phyloP scores from a whole-genome alignment of 2,329 filamentous ascomycete genomes.

The Ophiostoma ips region DNA sequence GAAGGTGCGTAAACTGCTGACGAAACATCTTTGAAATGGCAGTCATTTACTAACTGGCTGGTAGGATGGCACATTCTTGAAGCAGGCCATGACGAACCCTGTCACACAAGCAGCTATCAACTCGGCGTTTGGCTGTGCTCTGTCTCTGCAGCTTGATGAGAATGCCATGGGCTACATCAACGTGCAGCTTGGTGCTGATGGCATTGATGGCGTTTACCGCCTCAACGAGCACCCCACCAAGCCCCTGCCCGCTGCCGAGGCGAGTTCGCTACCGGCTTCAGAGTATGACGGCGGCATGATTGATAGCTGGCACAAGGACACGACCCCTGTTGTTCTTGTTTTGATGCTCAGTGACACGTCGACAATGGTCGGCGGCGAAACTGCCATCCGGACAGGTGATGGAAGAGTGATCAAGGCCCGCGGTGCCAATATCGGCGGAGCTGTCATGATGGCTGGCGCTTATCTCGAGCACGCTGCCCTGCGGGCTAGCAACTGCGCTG shows the following conservation, averaged over 20 bases:
- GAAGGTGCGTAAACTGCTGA: neutral
- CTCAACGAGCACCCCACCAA: conserved; percentile 5
- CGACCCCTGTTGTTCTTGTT: conserved; percentile 8
- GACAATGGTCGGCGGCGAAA: conserved; percentile 11
- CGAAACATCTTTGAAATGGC: neutral
- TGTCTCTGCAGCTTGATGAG: conserved; percentile 5
- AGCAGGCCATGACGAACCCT: conserved; percentile 2
- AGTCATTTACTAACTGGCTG: neutral
- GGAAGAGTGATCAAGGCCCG: conserved; percentile 9
- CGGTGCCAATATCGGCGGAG: conserved; percentile 9
- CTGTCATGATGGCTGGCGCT: conserved; percentile 11
- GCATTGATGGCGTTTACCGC: conserved; percentile 10
- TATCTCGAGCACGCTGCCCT: conserved; percentile 10
- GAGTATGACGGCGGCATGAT: conserved; percentile 1
- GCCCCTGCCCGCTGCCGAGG: neutral
- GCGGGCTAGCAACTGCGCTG: conserved; percentile 11
- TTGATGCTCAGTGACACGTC: conserved; percentile 13
- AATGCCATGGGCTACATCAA: conserved; percentile 13
- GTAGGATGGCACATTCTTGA: neutral
- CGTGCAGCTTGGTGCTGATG: conserved; percentile 11
- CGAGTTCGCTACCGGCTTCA: neutral
- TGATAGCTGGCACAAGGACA: conserved; percentile 13
- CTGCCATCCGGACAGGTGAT: conserved; percentile 8
- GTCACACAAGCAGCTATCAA: neutral
- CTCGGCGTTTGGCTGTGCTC: neutral